Evolutionary conservation across 2,329 filamentous ascomycete genomes (phyloP), one percentile per base, ranked within the genome.

Genomic region (Herpotrichia juniperi): DNA sequence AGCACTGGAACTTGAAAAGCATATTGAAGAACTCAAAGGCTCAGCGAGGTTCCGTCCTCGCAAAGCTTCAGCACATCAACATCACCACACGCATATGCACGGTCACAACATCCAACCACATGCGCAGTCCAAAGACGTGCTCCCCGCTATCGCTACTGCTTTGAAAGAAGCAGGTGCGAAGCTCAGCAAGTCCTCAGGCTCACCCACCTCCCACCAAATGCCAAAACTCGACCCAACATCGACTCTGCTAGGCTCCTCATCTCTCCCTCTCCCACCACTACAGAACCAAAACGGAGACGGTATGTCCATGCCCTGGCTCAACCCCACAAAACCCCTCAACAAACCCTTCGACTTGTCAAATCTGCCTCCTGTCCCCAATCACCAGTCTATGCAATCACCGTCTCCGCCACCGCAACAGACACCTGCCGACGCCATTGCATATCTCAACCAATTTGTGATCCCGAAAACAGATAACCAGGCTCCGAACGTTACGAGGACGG

Each of bases 1-100:
- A 4, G 93, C 89, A 59, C 76, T 93, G 10, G 79, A 84, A 45
- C 80, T 93, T 4, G 90, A 93, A 70, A 77, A 80, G 40, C 60
- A 66, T 11, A 71, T 75, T 22, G 68, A 71, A 49, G 63, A 67
- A 42, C 37, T 67, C 2, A 64, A 64, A 42, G 64, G 67, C 8
- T 54, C 58, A 14, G 58, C 65, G 21, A 62, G 64, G 19, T 75
- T 71, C 52, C 66, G 68, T 46, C 62, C 69, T 22, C 64, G 60
- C 25, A 68, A 63, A 43, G 59, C 62, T 2, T 47, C 53, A 1
- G 24, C 60, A 14, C n/a, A n/a, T n/a, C n/a, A n/a, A n/a, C n/a
- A 25, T 24, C 21, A 7, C 37, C 6, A 24, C 19, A 40, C 8
- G 21, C 59, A 62, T 24, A 39, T 53, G 17, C 48, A 58, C 26